These are phyloP conservation scores for Brassica rapa DNA, from an alignment of 345 rosid species.

Conservation along the genomic window DNA sequence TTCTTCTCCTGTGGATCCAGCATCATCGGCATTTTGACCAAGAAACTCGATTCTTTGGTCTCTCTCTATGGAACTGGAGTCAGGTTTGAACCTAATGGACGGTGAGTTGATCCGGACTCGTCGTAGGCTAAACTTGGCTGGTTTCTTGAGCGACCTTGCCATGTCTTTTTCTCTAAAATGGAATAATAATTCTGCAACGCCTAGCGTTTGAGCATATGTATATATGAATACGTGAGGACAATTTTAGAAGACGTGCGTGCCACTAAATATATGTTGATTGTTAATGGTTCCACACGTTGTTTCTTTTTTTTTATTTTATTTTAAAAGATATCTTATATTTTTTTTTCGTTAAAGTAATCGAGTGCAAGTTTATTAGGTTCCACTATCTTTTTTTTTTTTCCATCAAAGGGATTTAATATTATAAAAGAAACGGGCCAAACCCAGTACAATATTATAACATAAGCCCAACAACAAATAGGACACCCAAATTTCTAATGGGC, in stretches of 20 bases:
- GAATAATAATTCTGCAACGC: neutral
- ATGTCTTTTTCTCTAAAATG: slow-evolving; percentile 15
- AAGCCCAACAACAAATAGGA: too few species aligned
- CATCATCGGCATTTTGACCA: slow-evolving; percentile 34
- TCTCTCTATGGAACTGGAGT: slow-evolving; percentile 38
- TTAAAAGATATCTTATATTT: too few species aligned
- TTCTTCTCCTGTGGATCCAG: slow-evolving; percentile 29
- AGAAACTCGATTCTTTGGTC: slow-evolving; percentile 60
- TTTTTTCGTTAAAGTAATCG: too few species aligned
- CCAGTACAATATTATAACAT: too few species aligned
- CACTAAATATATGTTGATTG: slow-evolving; percentile 30
- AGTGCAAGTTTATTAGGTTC: neutral
- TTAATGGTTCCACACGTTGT: slow-evolving; percentile 40
- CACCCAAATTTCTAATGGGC: too few species aligned
- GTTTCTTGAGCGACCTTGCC: slow-evolving; percentile 43
- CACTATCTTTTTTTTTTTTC: too few species aligned
- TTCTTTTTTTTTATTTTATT: neutral
- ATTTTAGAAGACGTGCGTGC: slow-evolving; percentile 36
- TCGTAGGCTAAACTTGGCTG: slow-evolving; percentile 50
- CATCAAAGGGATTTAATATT: too few species aligned
- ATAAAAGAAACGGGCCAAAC: too few species aligned
- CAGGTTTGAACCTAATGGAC: slow-evolving; percentile 45
- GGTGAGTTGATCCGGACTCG: slow-evolving; percentile 50
- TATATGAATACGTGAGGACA: slow-evolving; percentile 23
- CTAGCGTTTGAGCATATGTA: slow-evolving; percentile 23